These are phyloP conservation scores for Potentilla sterilis DNA, from an alignment of 306 rosid species.

Conservation along the genomic window DNA sequence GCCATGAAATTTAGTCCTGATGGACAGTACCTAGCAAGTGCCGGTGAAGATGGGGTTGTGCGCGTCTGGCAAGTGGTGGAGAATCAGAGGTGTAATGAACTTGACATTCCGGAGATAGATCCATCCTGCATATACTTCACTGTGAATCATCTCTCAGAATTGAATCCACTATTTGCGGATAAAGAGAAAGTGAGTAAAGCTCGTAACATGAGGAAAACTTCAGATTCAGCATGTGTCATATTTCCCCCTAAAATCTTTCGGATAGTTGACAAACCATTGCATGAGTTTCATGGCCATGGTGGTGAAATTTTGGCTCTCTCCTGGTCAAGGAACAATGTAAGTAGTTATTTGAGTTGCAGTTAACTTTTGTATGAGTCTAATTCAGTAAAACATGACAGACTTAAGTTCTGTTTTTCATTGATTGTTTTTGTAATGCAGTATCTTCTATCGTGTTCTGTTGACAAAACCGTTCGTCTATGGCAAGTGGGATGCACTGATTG, in stretches of 20 bases:
- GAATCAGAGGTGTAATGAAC: slow-evolving; percentile 71
- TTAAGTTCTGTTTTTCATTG: slow-evolving; percentile 21
- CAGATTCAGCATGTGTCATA: slow-evolving; percentile 84
- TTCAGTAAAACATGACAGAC: slow-evolving; percentile 3
- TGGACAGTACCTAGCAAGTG: slow-evolving; percentile 93
- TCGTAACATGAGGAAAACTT: slow-evolving; percentile 53
- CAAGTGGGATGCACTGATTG: slow-evolving; percentile 61
- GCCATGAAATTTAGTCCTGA: slow-evolving; percentile 94
- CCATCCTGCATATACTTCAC: slow-evolving; percentile 86
- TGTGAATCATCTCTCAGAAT: slow-evolving; percentile 66
- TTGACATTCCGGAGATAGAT: slow-evolving; percentile 74
- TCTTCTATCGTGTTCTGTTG: slow-evolving; percentile 85
- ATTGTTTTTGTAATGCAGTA: slow-evolving; percentile 44
- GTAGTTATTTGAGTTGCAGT: slow-evolving; percentile 35
- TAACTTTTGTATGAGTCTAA: slow-evolving; percentile 11
- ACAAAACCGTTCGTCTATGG: slow-evolving; percentile 94
- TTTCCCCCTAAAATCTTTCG: slow-evolving; percentile 79
- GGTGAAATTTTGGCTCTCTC: slow-evolving; percentile 83
- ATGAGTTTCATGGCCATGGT: slow-evolving; percentile 75
- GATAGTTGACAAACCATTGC: slow-evolving; percentile 78
- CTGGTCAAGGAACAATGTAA: slow-evolving; percentile 90
- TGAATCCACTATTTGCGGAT: slow-evolving; percentile 66
- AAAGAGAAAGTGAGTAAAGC: slow-evolving; percentile 60
- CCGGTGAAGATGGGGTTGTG: slow-evolving; percentile 82
- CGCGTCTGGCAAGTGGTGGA: slow-evolving; percentile 89